Evolutionary conservation across 805 yeast species (phyloP).

Genomic region (Monosporozyma servazzii): DNA sequence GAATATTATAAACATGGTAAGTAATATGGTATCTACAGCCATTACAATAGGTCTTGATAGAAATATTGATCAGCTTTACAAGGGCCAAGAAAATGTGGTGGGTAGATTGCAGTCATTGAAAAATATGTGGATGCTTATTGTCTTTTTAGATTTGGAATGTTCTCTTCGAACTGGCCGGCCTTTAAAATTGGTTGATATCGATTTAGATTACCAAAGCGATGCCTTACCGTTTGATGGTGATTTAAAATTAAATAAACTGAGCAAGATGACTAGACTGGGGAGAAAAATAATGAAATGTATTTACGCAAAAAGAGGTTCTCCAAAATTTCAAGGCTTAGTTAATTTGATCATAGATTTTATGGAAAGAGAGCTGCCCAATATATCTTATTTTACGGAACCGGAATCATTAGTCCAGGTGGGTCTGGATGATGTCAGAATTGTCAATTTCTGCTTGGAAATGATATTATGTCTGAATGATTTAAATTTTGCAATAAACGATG

Average conservation of each 20-base stretch:
- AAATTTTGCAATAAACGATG: slow-evolving; percentile 9
- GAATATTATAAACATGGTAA: slow-evolving; percentile 11
- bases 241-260: slow-evolving; percentile 8
- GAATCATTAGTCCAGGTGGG: not conserved
- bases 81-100: slow-evolving; percentile 9
- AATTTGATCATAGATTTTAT: slow-evolving; percentile 1
- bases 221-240: not conserved
- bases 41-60: slow-evolving; percentile 19
- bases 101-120: slow-evolving; percentile 18
- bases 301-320: slow-evolving; percentile 6
- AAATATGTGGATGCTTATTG: slow-evolving; percentile 22
- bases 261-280: slow-evolving; percentile 11
- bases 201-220: slow-evolving; percentile 6
- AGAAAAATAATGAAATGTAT: slow-evolving; percentile 13
- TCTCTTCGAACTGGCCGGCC: slow-evolving; percentile 23
- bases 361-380: slow-evolving; percentile 2
- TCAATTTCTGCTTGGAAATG: slow-evolving; percentile 2
- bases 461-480: slow-evolving; percentile 10
- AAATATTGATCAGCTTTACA: slow-evolving; percentile 12
- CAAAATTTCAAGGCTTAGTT: slow-evolving; percentile 7
- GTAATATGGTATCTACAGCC: slow-evolving; percentile 12
- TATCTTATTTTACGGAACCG: not conserved
- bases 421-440: slow-evolving; percentile 2
- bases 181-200: slow-evolving; percentile 6
- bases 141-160: slow-evolving; percentile 18